Percentiles rank a stretch among this genome's conserved stretches.
These are phyloP conservation scores for Copromyces sp. DNA, from an alignment of 495 filamentous ascomycete genomes.

Conservation along the genomic window DNA sequence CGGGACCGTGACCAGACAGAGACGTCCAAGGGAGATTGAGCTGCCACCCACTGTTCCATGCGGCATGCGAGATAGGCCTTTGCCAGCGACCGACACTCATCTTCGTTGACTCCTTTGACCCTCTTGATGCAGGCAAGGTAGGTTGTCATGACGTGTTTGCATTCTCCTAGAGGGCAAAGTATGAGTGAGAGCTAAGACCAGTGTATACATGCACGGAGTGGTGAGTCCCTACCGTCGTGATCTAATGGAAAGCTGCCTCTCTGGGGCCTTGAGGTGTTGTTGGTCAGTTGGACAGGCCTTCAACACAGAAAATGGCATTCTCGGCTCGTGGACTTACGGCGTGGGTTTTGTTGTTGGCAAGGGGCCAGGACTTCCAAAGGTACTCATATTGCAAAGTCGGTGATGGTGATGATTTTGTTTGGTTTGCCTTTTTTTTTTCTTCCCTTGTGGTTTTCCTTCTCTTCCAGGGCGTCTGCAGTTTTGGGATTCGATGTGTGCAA, in stretches of 20 bases:
- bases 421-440: neutral
- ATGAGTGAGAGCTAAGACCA: slow-evolving; percentile 4
- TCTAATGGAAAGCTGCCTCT: slow-evolving; percentile 95
- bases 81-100: slow-evolving; percentile 71
- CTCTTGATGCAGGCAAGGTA: slow-evolving; percentile 82
- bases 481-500: neutral
- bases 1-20: neutral
- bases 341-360: slow-evolving; percentile 62
- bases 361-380: slow-evolving; percentile 72
- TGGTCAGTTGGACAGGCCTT: slow-evolving; percentile 2
- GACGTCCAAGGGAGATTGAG: neutral
- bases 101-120: slow-evolving; percentile 70
- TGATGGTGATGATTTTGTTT: neutral
- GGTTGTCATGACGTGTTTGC: slow-evolving; percentile 71
- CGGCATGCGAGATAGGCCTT: slow-evolving; percentile 84
- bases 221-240: slow-evolving; percentile 61
- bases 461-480: neutral
- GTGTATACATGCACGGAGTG: slow-evolving; percentile 1
- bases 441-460: neutral
- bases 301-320: neutral
- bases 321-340: slow-evolving; percentile 49
- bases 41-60: slow-evolving; percentile 74
- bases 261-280: slow-evolving; percentile 54
- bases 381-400: slow-evolving; percentile 32
- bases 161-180: slow-evolving; percentile 56